Base-by-base conservation (phyloP, 192 early-diverging fungal genomes). In the Coemansia sp. region DNA sequence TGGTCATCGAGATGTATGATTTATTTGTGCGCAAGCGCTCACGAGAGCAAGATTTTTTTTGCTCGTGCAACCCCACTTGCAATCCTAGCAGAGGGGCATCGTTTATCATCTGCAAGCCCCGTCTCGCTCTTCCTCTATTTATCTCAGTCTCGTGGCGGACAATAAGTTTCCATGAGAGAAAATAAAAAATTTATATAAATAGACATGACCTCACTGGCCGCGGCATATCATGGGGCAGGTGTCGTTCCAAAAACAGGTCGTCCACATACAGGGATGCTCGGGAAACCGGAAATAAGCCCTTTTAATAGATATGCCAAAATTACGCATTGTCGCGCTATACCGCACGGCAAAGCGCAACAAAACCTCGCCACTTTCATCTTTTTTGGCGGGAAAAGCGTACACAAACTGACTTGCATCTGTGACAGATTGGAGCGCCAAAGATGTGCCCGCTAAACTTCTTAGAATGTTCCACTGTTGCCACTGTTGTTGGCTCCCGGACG, bases 281-380 rank as follows among this genome's bases (percentile, higher is more conserved):
- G 30, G 55, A 58, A 58, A 35, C 32, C 55, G 55, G 55, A 58
- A 58, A 58, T 18, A 35, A 35, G 16, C 16, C 32, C 50, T 29
- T 52, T 52, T 13, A 29, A 18, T 52, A 52, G 50, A 52, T 52
- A 2, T 29, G 24, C 13, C n/a, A 24, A 52, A 52, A 52, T 52
- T 52, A 52, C 50, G 50, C 13, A 12, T 1, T 24, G 24, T 11
- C 11, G 50, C 27, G 50, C 50, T 52, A 52, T 52, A 52, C 50
- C 24, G 8, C 49, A 12, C 27, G 9, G 55, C 12, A 35, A 18
- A 58, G 55, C 34, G 16, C 32, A 10, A 58, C 34, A 16, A 13
- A 18, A 58, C 55, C 55, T 58, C 32, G 55, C 55, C 55, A 58
- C 55, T 8, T 58, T 58, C 29, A 24, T 9, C 50, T 12, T 53